A percentile compares a stretch with the other conserved stretches of the same genome.
phyloP scores from a whole-genome alignment of 2,329 filamentous ascomycete genomes.

The Penicillium sp. region DNA sequence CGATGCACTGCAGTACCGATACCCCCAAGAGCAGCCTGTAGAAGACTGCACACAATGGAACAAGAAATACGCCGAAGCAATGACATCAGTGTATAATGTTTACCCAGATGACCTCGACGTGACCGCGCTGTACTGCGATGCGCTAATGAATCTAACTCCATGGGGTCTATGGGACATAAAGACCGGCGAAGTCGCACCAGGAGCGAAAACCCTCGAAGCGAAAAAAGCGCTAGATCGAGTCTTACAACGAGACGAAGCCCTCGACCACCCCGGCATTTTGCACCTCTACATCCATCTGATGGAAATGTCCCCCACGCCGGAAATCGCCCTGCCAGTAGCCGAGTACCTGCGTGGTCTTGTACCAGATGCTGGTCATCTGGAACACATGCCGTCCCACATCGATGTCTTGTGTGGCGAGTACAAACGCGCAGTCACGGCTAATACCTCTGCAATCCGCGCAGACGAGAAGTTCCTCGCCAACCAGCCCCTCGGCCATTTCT shows the following conservation, averaged over 20 bases:
- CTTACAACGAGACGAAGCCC: conserved; percentile 49
- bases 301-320: conserved; percentile 70
- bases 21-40: conserved; percentile 53
- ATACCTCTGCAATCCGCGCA: conserved; percentile 63
- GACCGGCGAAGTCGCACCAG: conserved; percentile 55
- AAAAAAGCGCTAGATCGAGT: conserved; percentile 59
- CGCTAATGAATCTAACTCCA: conserved; percentile 65
- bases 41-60: conserved; percentile 57
- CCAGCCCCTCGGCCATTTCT: conserved; percentile 64
- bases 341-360: conserved; percentile 63
- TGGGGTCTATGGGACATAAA: conserved; percentile 64
- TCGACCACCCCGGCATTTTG: conserved; percentile 65
- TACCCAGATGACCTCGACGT: conserved; percentile 62
- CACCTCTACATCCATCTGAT: conserved; percentile 77
- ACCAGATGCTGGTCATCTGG: conserved; percentile 68
- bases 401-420: conserved; percentile 74
- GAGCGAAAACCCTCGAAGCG: conserved; percentile 57
- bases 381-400: conserved; percentile 76
- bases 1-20: conserved; percentile 60
- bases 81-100: conserved; percentile 53
- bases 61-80: conserved; percentile 59
- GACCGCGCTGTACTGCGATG: conserved; percentile 61
- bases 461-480: conserved; percentile 65
- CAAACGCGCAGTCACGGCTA: conserved; percentile 62
- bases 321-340: conserved; percentile 59